Evolutionary conservation across 148 eudicot genomes (phyloP), one percentile per base, ranked within the genome.

Genomic region (Silene conica): DNA sequence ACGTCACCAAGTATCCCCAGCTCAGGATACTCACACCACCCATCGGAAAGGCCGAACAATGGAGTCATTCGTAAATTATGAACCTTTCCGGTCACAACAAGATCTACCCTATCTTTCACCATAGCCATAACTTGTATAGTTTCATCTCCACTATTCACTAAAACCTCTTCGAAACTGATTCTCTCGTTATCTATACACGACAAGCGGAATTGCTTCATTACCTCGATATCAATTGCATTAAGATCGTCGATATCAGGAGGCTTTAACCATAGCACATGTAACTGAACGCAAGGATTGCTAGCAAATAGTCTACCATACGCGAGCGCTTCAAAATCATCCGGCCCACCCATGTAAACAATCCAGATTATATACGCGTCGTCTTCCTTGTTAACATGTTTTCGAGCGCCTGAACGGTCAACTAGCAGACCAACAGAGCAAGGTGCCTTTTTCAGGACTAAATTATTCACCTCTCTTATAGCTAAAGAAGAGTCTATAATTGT

Each of bases 361-460:
- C 73, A 78, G 10, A 84, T 38, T 3, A 21, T 46, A 21, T 66
- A 77, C 1, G 52, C 43, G 0, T 63, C 43, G 0, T 63, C 72
- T 25, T 48, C 45, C 10, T 22, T 18, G 0, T 11, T 34, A 14
- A 26, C 43, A 11, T 11, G 48, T 3, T 38, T 8, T n/a, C 52
- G 22, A 22, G 25, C 14, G 10, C 52, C 16, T 6, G 85, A 83
- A 0, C 86, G 78, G 63, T 87, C 90, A 8, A 87, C 58, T 0
- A 85, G n/a, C 2, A 85, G 59, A 2, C 85, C 89, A 0, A 83
- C 84, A 10, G 89, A 84, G 62, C 92, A 88, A 8, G 92, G 86
- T 0, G 86, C 80, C 8, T 77, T 84, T 63, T 79, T 55, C 11
- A 88, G 81, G 15, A 87, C 87, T 64, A 11, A 72, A 3, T 76